Percentiles rank a stretch among this genome's conserved stretches.
phyloP scores from a whole-genome alignment of 179 eudicot genomes.

The Carnegiea gigantea region DNA sequence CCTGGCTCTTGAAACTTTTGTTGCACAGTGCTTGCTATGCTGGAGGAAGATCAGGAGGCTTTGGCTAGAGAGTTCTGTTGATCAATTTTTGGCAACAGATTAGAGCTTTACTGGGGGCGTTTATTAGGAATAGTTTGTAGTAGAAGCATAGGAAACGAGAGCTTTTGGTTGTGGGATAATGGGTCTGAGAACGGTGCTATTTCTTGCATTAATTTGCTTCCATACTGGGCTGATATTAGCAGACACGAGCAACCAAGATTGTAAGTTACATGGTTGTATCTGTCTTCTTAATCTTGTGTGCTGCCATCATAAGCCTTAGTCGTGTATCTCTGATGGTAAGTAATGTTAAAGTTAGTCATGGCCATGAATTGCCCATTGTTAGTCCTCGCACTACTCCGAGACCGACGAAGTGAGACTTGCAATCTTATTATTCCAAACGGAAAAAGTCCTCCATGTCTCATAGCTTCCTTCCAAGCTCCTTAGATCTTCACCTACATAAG shows the following conservation, averaged over 20 bases:
- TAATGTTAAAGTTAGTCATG: too few species aligned
- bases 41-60: slow-evolving; percentile 7
- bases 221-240: slow-evolving; percentile 23
- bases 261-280: slow-evolving; percentile 26
- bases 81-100: background rate
- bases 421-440: too few species aligned
- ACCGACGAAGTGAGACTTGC: too few species aligned
- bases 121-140: slow-evolving; percentile 8
- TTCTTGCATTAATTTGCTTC: slow-evolving; percentile 30
- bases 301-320: too few species aligned
- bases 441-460: background rate
- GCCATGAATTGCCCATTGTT: too few species aligned
- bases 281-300: slow-evolving; percentile 8
- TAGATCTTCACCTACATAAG: too few species aligned
- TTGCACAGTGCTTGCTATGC: background rate
- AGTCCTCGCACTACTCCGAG: too few species aligned
- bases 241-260: slow-evolving; percentile 25
- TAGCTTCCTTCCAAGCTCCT: background rate
- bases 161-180: slow-evolving; percentile 21
- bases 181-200: slow-evolving; percentile 20
- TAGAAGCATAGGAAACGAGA: background rate
- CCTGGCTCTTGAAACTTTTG: background rate
- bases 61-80: background rate
- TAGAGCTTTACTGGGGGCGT: background rate
- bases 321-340: background rate